These are phyloP conservation scores for Eucalyptus leucophloia DNA, from an alignment of 345 rosid species.

Conservation along the genomic window DNA sequence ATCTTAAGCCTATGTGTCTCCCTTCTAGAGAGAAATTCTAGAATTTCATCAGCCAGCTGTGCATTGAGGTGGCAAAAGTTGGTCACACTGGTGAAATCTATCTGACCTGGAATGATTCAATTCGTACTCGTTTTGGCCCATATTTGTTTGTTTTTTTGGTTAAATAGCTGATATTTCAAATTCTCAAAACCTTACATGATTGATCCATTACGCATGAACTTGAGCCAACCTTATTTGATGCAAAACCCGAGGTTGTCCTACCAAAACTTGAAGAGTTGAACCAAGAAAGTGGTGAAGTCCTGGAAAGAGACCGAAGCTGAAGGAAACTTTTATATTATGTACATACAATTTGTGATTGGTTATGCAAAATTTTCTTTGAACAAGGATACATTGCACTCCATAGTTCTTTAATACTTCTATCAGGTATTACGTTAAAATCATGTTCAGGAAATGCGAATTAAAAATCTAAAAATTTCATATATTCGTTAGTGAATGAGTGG, in stretches of 20 bases:
- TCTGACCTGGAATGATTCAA: background rate
- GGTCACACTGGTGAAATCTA: background rate
- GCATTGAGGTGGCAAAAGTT: background rate
- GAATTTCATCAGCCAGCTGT: background rate
- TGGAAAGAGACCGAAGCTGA: background rate
- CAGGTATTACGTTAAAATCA: background rate
- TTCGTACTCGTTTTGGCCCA: background rate
- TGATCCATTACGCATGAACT: background rate
- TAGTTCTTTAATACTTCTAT: background rate
- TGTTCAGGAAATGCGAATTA: background rate
- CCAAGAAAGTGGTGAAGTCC: background rate
- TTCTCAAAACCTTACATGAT: background rate
- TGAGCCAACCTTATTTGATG: background rate
- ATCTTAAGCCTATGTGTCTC: background rate
- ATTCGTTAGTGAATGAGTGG: background rate
- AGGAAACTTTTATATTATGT: background rate
- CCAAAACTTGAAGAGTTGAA: background rate
- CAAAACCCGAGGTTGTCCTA: too few species aligned
- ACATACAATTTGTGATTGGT: background rate
- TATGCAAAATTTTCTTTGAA: background rate
- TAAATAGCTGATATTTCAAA: background rate
- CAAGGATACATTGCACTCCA: background rate
- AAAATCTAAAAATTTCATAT: background rate
- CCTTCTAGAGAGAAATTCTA: background rate
- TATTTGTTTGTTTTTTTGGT: background rate